Evolutionary conservation across 2,329 filamentous ascomycete species (phyloP).

Genomic region (Venturiaceae sp.): DNA sequence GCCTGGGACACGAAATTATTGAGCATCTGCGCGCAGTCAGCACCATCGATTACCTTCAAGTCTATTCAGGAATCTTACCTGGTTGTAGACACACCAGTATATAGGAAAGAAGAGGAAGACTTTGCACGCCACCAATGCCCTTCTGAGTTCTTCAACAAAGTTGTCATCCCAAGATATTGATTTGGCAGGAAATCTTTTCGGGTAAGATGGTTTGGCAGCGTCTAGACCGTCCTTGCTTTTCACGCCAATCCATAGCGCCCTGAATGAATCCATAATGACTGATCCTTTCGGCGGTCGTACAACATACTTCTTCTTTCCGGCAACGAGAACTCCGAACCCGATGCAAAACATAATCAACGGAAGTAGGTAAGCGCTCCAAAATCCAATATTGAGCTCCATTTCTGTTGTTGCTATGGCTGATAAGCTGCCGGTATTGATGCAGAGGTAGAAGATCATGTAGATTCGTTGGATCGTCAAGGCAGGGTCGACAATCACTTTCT

Average conservation of each 20-base stretch:
- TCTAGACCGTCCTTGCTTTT: constrained; percentile 38
- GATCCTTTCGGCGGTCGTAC: constrained; percentile 12
- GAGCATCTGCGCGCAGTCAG: constrained; percentile 26
- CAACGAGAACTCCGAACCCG: constrained; percentile 45
- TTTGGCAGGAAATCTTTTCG: constrained; percentile 31
- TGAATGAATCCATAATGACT: constrained; percentile 35
- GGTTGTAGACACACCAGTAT: constrained; percentile 34
- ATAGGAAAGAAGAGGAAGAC: constrained; percentile 48
- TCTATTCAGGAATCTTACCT: not conserved
- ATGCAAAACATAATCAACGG: constrained; percentile 54
- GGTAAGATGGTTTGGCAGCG: constrained; percentile 54
- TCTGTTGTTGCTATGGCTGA: constrained; percentile 56
- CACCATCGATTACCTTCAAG: not conserved
- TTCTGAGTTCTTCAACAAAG: constrained; percentile 64
- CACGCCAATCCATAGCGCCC: constrained; percentile 47
- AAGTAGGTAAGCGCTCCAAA: constrained; percentile 55
- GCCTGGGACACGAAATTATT: constrained; percentile 38
- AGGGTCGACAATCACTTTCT: constrained; percentile 28
- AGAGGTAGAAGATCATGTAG: constrained; percentile 53
- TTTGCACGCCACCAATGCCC: constrained; percentile 55
- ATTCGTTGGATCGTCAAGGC: constrained; percentile 29
- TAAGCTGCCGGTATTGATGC: constrained; percentile 63
- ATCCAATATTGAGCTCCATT: constrained; percentile 58
- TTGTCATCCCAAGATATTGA: constrained; percentile 54
- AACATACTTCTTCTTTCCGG: constrained; percentile 15